Evolutionary conservation across 176 grass and related monocot genomes (phyloP).

Genomic region (Rhynchospora tenuis): DNA sequence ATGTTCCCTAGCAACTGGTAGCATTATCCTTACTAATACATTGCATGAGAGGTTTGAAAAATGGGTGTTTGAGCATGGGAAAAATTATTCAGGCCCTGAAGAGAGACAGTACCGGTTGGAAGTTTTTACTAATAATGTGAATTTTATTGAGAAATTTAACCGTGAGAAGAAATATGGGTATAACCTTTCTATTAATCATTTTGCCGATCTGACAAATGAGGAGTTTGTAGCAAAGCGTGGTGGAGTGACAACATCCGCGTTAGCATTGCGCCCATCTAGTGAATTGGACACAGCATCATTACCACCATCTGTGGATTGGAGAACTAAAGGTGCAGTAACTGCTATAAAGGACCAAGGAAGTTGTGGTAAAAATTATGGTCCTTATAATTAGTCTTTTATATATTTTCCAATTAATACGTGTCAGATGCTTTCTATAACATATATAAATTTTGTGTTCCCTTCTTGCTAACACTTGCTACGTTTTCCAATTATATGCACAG

Average conservation of each 20-base stretch:
- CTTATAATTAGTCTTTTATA: not conserved
- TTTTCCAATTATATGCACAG: not conserved
- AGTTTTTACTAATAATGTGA: constrained; percentile 23
- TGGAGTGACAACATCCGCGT: not conserved
- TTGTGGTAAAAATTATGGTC: constrained; percentile 12
- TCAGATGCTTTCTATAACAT: not conserved
- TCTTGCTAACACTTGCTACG: not conserved
- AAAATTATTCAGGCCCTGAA: not conserved
- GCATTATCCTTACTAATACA: not conserved
- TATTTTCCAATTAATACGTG: not conserved
- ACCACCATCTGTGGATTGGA: constrained; percentile 16
- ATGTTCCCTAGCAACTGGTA: not conserved
- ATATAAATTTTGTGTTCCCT: not conserved
- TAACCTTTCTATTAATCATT: constrained; percentile 25
- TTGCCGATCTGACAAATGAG: constrained; percentile 17
- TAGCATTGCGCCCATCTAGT: not conserved
- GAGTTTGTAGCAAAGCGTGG: not conserved
- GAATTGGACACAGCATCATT: not conserved
- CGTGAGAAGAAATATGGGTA: not conserved
- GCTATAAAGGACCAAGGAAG: constrained; percentile 15
- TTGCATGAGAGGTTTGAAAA: constrained; percentile 1
- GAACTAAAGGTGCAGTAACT: constrained; percentile 23
- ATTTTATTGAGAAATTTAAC: constrained; percentile 20
- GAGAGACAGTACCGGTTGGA: constrained; percentile 22
- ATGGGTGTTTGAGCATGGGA: constrained; percentile 8